Base-by-base conservation (phyloP, 306 rosid genomes). In the Inga oerstediana region DNA sequence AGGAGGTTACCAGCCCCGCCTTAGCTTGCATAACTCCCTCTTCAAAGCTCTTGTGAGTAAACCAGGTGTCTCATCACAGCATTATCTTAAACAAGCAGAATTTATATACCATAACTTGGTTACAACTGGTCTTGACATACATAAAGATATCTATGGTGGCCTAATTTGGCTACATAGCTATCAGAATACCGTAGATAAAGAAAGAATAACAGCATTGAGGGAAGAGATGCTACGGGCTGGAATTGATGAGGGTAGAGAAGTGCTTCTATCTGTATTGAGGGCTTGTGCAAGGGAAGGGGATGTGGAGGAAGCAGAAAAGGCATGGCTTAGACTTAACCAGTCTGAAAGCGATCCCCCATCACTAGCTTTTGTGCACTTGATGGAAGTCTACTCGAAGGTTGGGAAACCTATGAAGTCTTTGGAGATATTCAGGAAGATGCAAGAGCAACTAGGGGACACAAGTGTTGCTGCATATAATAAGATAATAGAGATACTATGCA, bases 121-220 rank as follows among this genome's bases (percentile, higher is more conserved):
- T 66, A 90, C 98, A 37, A 87, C 88, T 82, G 92, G 96, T 44
- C 92, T 93, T 22, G 89, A 88, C 79, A 79, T 95, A 49, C 97
- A 92, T 58, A 93, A 92, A 80, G 94, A 95, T 84, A 90, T 95
- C 68, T 95, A 90, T 59, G 88, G 89, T 68, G 98, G 99, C 78
- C 87, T 95, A 74, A 91, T 95, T 91, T 92, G 97, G 99, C 91
- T 95, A 61, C 99, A 93, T 86, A 95, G 99, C 86, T 91, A 88
- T 87, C 99, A 95, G 87, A 94, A 92, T 80, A 80, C 88, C 35
- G 78, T 93, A 49, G 99, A 95, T 88, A 91, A 67, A 85, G 93
- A 91, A 75, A 89, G 99, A 88, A 88, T 95, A 66, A 44, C 72
- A 6, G 88, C 61, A n/a, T 72, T 95, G 77, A 87, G 89, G 87